Conservation (phyloP, 2,329 filamentous ascomycete genomes). For the Neophaeococcomyces aloes region DNA sequence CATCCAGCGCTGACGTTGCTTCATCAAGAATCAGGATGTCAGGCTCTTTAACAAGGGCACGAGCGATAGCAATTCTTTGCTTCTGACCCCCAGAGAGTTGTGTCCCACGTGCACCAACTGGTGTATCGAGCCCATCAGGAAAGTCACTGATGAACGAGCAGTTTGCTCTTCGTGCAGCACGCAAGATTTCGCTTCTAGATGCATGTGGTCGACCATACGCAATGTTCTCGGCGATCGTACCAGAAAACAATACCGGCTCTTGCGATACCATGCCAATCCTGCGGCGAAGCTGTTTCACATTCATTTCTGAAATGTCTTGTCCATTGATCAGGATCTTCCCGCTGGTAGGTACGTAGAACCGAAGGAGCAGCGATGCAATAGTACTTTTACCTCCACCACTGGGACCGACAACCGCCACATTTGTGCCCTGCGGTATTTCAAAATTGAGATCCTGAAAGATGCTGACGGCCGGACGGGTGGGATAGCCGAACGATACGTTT, state of each 20-base stretch:
- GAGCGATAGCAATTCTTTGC: constrained; percentile 92
- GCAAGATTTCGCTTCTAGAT: constrained; percentile 67
- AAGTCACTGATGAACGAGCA: constrained; percentile 96
- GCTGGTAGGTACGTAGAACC: constrained; percentile 76
- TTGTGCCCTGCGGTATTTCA: constrained; percentile 82
- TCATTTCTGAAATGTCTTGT: constrained; percentile 72
- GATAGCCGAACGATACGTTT: constrained; percentile 80
- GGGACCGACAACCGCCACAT: constrained; percentile 92
- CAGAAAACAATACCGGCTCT: constrained; percentile 85
- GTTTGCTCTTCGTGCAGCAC: constrained; percentile 82
- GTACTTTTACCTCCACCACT: constrained; percentile 95
- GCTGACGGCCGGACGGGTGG: constrained; percentile 77
- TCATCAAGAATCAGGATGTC: constrained; percentile 96
- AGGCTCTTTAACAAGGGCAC: constrained; percentile 86
- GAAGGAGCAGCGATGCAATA: constrained; percentile 77
- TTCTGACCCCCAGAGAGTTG: constrained; percentile 95
- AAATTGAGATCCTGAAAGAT: constrained; percentile 89
- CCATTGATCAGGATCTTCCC: constrained; percentile 77
- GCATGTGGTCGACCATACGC: constrained; percentile 78
- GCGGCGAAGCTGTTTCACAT: constrained; percentile 81
- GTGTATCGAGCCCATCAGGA: constrained; percentile 87
- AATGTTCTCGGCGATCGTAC: constrained; percentile 71
- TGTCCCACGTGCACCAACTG: constrained; percentile 81
- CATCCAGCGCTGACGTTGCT: constrained; percentile 88
- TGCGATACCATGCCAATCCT: constrained; percentile 93